A percentile compares a stretch with the other conserved stretches of the same genome.
These are phyloP conservation scores for Heliamphora pulchella DNA, from an alignment of 179 eudicot species.

Conservation along the genomic window DNA sequence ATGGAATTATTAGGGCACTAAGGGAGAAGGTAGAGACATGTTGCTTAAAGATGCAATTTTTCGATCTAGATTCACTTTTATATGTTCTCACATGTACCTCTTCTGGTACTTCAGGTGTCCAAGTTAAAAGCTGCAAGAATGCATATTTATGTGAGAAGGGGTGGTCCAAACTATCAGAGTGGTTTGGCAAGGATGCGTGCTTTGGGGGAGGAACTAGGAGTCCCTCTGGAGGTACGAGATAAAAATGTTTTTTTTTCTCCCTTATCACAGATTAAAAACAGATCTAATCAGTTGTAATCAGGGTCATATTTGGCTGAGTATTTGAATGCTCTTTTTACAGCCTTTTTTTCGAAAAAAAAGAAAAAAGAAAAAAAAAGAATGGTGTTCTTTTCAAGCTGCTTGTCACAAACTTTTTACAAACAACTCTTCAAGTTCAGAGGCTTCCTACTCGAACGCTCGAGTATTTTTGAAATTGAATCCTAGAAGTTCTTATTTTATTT, in stretches of 20 bases:
- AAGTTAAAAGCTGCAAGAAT: conserved; percentile 79
- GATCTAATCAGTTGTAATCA: neutral
- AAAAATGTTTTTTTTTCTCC: neutral
- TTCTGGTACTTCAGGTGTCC: conserved; percentile 39
- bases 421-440: neutral
- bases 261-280: neutral
- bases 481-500: neutral
- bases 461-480: neutral
- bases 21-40: conserved; percentile 45
- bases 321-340: too few species aligned
- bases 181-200: conserved; percentile 80
- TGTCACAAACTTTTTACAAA: neutral
- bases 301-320: neutral
- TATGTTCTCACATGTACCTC: neutral
- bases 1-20: conserved; percentile 60
- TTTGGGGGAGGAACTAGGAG: conserved; percentile 59
- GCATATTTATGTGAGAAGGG: conserved; percentile 80
- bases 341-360: neutral
- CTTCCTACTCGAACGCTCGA: neutral
- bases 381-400: neutral
- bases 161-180: conserved; percentile 87
- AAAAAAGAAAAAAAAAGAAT: neutral
- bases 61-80: neutral
- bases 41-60: neutral
- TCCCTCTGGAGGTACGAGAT: conserved; percentile 52